phyloP scores from a whole-genome alignment of 805 yeast genomes.

The Kazachstania africana region DNA sequence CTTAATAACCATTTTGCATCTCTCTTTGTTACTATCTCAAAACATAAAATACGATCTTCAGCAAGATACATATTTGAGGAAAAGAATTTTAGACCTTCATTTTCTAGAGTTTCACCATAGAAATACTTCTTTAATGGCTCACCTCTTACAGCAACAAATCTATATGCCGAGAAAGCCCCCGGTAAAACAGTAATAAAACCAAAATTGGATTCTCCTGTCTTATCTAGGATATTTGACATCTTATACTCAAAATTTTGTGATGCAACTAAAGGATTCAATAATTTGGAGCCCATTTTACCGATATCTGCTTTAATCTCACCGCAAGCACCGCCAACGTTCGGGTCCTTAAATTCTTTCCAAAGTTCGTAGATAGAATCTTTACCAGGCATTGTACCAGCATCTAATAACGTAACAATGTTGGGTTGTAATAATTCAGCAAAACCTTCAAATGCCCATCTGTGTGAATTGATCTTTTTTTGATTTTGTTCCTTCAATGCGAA shows the following conservation, averaged over 20 bases:
- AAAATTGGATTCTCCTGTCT: constrained; percentile 89
- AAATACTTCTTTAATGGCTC: constrained; percentile 81
- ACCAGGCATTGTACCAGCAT: constrained; percentile 91
- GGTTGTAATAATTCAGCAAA: constrained; percentile 78
- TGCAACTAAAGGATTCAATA: constrained; percentile 82
- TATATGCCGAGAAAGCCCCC: constrained; percentile 92
- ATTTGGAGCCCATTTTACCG: constrained; percentile 44
- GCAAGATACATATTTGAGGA: constrained; percentile 95
- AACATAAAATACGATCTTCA: constrained; percentile 90
- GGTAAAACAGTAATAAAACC: constrained; percentile 93
- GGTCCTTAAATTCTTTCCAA: constrained; percentile 75
- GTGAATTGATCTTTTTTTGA: constrained; percentile 84
- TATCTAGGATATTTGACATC: constrained; percentile 87
- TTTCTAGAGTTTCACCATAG: constrained; percentile 75
- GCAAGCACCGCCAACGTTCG: constrained; percentile 92
- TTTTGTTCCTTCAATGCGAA: constrained; percentile 87
- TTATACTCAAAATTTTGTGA: constrained; percentile 96
- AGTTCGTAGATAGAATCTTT: constrained; percentile 74
- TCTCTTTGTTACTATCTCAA: constrained; percentile 83
- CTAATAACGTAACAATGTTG: constrained; percentile 69
- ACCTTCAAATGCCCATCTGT: constrained; percentile 93
- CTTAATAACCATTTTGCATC: constrained; percentile 64
- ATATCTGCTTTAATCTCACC: constrained; percentile 88
- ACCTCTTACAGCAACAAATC: constrained; percentile 75
- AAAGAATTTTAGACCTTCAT: constrained; percentile 66